These are phyloP conservation scores for Monosporascus sp. DNA, from an alignment of 2,329 filamentous ascomycete genomes.

Conservation along the genomic window DNA sequence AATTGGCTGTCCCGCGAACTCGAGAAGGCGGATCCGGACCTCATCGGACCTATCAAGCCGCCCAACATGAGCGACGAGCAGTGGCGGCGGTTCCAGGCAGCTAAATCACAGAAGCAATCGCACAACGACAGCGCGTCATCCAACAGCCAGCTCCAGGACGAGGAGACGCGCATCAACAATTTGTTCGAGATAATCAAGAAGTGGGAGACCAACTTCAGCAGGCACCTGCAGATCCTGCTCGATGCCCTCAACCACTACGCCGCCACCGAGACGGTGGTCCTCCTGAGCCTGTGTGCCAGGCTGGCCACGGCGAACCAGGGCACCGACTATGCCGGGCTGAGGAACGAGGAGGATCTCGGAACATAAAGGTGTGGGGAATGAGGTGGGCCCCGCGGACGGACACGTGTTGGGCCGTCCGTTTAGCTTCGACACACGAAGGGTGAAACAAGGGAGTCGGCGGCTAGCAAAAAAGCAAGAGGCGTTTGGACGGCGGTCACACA, in stretches of 20 bases:
- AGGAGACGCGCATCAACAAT: conserved; percentile 57
- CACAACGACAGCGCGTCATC: conserved; percentile 28
- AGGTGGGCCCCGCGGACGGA: background rate
- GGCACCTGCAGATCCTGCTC: conserved; percentile 87
- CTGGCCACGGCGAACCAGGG: conserved; percentile 78
- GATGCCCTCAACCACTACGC: conserved; percentile 97
- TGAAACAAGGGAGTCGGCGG: background rate
- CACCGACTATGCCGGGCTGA: conserved; percentile 56
- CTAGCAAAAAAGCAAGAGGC: background rate
- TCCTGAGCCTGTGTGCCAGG: conserved; percentile 80
- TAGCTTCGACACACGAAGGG: background rate
- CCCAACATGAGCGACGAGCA: conserved; percentile 54
- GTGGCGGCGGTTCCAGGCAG: conserved; percentile 52
- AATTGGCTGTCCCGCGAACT: conserved; percentile 81
- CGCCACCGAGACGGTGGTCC: conserved; percentile 91
- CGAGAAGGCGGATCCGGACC: conserved; percentile 74
- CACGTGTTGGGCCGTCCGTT: conserved; percentile 1
- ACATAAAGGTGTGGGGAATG: conserved; percentile 7
- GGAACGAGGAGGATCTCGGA: conserved; percentile 50
- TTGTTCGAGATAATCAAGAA: conserved; percentile 82
- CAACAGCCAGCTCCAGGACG: conserved; percentile 31
- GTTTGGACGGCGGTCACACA: background rate
- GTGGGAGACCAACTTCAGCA: conserved; percentile 89
- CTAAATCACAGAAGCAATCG: conserved; percentile 34
- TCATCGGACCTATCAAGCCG: conserved; percentile 54